A percentile compares a stretch with the other conserved stretches of the same genome.
These are phyloP conservation scores for Coemansia guatemalensis DNA, from an alignment of 192 early-diverging fungal genomes.

Conservation along the genomic window DNA sequence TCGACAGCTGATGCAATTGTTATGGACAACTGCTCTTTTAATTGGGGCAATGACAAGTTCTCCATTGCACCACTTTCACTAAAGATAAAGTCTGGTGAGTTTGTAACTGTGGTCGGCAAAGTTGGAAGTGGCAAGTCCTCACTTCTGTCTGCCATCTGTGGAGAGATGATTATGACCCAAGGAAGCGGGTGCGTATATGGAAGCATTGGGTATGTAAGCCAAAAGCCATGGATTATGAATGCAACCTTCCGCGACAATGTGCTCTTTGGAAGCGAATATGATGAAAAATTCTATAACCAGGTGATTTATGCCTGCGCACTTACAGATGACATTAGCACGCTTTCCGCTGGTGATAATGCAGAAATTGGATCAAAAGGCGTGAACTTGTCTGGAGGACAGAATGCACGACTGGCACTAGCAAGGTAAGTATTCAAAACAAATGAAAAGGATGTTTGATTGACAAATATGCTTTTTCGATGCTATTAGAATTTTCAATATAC, in stretches of 20 bases:
- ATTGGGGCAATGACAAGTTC: slow-evolving; percentile 31
- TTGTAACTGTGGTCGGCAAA: slow-evolving; percentile 55
- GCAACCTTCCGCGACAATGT: slow-evolving; percentile 48
- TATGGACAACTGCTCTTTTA: slow-evolving; percentile 19
- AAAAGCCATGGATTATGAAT: slow-evolving; percentile 50
- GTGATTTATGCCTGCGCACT: slow-evolving; percentile 40
- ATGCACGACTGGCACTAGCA: slow-evolving; percentile 63
- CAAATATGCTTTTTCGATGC: not conserved
- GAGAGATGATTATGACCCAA: slow-evolving; percentile 74
- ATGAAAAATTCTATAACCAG: slow-evolving; percentile 17
- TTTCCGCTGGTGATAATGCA: slow-evolving; percentile 45
- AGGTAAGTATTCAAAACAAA: slow-evolving; percentile 18
- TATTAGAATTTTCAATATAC: not conserved
- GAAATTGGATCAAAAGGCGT: slow-evolving; percentile 61
- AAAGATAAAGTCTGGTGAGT: slow-evolving; percentile 19
- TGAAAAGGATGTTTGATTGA: not conserved
- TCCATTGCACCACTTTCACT: slow-evolving; percentile 8
- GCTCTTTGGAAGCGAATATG: slow-evolving; percentile 27
- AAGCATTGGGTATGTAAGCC: slow-evolving; percentile 39
- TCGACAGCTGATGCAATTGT: not conserved
- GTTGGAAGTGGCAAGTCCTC: slow-evolving; percentile 63
- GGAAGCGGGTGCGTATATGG: slow-evolving; percentile 72
- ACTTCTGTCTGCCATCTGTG: slow-evolving; percentile 55
- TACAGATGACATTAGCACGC: slow-evolving; percentile 16
- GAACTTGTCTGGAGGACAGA: slow-evolving; percentile 63